Evolutionary conservation across 2,329 filamentous ascomycete species (phyloP).

Genomic region (Xylariaceae sp.): DNA sequence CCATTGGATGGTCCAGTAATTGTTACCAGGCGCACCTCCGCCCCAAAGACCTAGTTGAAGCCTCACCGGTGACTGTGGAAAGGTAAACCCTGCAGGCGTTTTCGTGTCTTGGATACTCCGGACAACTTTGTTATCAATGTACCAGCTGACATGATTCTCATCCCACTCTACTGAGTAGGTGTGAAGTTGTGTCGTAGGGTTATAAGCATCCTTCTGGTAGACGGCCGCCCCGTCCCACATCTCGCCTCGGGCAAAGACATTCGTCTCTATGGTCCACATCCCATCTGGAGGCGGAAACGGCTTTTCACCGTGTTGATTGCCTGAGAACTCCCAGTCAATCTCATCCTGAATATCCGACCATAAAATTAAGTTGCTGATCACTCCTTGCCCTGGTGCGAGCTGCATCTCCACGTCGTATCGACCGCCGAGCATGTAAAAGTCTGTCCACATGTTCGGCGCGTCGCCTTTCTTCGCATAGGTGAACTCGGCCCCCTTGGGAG

Average conservation of each 20-base stretch:
- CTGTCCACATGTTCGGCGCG: constrained; percentile 31
- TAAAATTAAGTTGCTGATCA: constrained; percentile 28
- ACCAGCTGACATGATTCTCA: constrained; percentile 28
- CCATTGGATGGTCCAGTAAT: constrained; percentile 30
- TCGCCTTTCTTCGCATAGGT: constrained; percentile 28
- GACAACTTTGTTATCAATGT: constrained; percentile 28
- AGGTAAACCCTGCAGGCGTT: constrained; percentile 24
- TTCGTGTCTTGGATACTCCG: constrained; percentile 25
- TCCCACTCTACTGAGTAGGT: constrained; percentile 34
- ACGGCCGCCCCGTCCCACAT: constrained; percentile 30
- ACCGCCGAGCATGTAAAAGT: constrained; percentile 32
- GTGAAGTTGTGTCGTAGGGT: constrained; percentile 30
- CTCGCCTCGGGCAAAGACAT: constrained; percentile 28
- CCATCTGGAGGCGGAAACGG: constrained; percentile 30
- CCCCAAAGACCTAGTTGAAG: constrained; percentile 32
- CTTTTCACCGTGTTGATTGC: constrained; percentile 30
- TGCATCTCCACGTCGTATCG: constrained; percentile 32
- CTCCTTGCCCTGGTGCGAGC: constrained; percentile 30
- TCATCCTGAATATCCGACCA: constrained; percentile 33
- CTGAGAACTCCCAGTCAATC: constrained; percentile 33
- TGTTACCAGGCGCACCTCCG: constrained; percentile 29
- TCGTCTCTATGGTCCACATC: constrained; percentile 27
- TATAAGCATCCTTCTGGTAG: constrained; percentile 27
- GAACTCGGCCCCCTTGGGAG: constrained; percentile 29
- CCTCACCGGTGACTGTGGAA: constrained; percentile 32